phyloP scores from a whole-genome alignment of 331 rosid species.

The Dryas integrifolia region DNA sequence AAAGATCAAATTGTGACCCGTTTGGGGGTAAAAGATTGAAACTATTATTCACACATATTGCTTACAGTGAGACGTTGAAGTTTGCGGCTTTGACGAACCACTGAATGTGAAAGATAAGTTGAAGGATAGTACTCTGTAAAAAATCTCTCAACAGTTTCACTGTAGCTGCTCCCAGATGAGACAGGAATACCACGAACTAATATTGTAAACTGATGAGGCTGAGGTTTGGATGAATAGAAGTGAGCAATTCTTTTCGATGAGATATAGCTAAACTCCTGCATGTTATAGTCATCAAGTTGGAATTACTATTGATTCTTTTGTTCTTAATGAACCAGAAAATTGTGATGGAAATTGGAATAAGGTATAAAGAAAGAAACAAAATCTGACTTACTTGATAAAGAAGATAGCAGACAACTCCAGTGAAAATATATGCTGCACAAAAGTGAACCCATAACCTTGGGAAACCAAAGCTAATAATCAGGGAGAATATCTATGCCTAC shows the following conservation, averaged over 20 bases:
- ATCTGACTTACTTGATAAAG: constrained; percentile 65
- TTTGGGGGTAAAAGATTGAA: constrained; percentile 2
- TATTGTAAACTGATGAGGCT: constrained; percentile 56
- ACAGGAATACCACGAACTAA: constrained; percentile 70
- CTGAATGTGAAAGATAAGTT: constrained; percentile 67
- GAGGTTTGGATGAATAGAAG: constrained; percentile 61
- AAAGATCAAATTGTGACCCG: constrained; percentile 4
- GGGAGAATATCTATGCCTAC: constrained; percentile 21
- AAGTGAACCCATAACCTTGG: constrained; percentile 89
- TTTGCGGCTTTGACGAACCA: constrained; percentile 50
- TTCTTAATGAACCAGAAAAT: constrained; percentile 17
- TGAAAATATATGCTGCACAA: constrained; percentile 71
- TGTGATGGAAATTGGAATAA: constrained; percentile 1
- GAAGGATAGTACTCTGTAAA: constrained; percentile 68
- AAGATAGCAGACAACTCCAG: constrained; percentile 83
- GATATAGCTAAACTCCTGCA: constrained; percentile 63
- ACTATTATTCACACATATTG: constrained; percentile 15
- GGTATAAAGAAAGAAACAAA: constrained; percentile 16
- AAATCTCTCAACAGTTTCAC: constrained; percentile 61
- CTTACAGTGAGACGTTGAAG: constrained; percentile 72
- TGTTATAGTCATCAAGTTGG: constrained; percentile 27
- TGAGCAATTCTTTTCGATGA: constrained; percentile 56
- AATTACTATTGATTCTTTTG: constrained; percentile 6
- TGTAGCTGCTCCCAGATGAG: constrained; percentile 57
- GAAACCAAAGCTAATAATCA: constrained; percentile 39